Conservation (phyloP, 768 basidiomycete species). For the Tylopilus plumbeoviolaceoides region DNA sequence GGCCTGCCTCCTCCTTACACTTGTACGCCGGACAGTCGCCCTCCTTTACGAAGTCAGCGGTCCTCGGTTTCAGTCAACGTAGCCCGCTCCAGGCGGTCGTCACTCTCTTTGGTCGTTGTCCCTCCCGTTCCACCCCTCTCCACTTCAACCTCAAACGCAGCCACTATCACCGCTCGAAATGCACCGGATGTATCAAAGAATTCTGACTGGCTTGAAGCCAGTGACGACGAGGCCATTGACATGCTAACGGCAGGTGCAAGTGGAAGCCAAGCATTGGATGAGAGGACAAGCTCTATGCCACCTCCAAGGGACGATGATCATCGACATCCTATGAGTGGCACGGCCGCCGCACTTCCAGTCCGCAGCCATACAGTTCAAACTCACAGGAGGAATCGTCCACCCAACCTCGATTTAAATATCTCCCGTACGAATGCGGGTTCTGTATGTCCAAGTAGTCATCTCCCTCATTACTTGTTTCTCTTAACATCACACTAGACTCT, state of each 20-base stretch:
- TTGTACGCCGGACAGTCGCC: conserved; percentile 30
- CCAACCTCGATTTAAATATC: conserved; percentile 61
- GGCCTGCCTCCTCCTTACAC: conserved; percentile 69
- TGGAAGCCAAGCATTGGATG: conserved; percentile 77
- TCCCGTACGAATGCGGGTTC: conserved; percentile 33
- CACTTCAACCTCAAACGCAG: conserved; percentile 36
- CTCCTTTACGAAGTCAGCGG: conserved; percentile 35
- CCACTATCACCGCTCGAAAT: conserved; percentile 28
- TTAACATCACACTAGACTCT: conserved; percentile 64
- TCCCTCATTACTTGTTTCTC: conserved; percentile 58
- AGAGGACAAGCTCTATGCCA: conserved; percentile 63
- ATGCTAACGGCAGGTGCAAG: conserved; percentile 77
- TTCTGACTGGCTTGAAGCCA: conserved; percentile 71
- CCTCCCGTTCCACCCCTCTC: conserved; percentile 30
- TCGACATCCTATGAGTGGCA: conserved; percentile 14
- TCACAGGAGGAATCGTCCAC: conserved; percentile 53
- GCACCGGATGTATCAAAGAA: conserved; percentile 45
- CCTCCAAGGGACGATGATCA: conserved; percentile 28
- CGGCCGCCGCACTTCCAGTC: conserved; percentile 25
- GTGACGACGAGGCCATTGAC: conserved; percentile 86
- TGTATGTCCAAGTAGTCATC: conserved; percentile 45
- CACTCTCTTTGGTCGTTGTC: conserved; percentile 58
- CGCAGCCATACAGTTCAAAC: conserved; percentile 27
- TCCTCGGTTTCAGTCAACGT: conserved; percentile 42
- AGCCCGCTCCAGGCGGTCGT: conserved; percentile 47